Conservation (phyloP, 1,139 yeast species). For the Spencermartinsiella ligniputridi region DNA sequence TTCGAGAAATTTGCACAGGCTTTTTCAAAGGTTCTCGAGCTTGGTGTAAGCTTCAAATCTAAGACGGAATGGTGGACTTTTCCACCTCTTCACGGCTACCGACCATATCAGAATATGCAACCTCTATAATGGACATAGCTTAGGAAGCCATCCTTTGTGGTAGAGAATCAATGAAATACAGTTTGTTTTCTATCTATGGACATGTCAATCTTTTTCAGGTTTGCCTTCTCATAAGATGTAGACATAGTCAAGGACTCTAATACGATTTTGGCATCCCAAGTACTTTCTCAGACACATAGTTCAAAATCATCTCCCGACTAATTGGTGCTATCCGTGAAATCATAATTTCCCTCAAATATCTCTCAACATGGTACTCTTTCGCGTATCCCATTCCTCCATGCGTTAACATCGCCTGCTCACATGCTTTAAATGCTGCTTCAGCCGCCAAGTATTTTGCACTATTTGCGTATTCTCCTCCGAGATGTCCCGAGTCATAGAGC, state of each 20-base stretch:
- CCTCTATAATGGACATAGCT: no score
- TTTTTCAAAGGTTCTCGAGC: conserved; percentile 62
- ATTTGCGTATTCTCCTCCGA: conserved; percentile 12
- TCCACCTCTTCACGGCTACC: conserved; percentile 36
- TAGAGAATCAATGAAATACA: no score
- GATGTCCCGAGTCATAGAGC: conserved; percentile 9
- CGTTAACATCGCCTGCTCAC: conserved; percentile 12
- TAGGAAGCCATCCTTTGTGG: no score
- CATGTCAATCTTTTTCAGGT: no score
- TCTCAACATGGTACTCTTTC: conserved; percentile 13
- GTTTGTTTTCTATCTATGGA: no score
- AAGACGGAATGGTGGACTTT: conserved; percentile 43
- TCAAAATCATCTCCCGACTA: conserved; percentile 11
- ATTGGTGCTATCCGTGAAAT: conserved; percentile 12
- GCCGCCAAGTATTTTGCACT: conserved; percentile 12
- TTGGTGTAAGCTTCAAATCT: conserved; percentile 56
- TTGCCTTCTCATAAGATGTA: no score
- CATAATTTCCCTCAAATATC: conserved; percentile 10
- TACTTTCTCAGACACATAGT: conserved; percentile 10
- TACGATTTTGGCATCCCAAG: conserved; percentile 9
- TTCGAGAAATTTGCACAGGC: conserved; percentile 67
- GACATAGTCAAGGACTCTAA: no score
- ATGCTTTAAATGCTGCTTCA: conserved; percentile 11
- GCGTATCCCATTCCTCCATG: conserved; percentile 15
- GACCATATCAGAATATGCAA: background rate